Base-by-base conservation (phyloP, 2,329 filamentous ascomycete species). In the Sclerotinia spermophila region DNA sequence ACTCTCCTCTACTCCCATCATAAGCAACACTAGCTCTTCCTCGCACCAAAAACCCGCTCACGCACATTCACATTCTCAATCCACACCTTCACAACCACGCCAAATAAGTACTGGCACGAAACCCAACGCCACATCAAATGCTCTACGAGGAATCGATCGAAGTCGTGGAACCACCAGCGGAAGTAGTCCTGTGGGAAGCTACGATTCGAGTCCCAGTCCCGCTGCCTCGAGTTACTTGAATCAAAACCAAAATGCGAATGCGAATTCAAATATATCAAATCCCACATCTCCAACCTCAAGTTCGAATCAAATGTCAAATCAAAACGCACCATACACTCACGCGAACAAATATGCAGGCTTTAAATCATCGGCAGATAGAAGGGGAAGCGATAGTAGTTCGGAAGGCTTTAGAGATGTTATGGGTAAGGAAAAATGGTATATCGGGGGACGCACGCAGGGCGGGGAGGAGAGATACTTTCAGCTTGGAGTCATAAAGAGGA, bases 391-490 rank as follows among this genome's bases (percentile, higher is more conserved):
- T 75, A 92, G 89, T 80, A 91, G 87, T 73, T 89, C 86, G 68
- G 92, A 94, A 77, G 92, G 91, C 2, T 94, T 94, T 79, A 84
- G 90, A 67, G 91, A 94, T 72, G 89, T 89, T 48, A 80, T 89
- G 64, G 90, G 90, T 2, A 86, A 87, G 1, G 92, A 94, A 74
- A 93, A 92, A 81, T 93, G 91, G 90, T 94, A 94, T 77, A 92
- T 94, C 69, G 92, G 92, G 33, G 92, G 92, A 10, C 83, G 90
- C 77, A 94, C 91, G 40, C 90, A 91, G 1, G 85, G 82, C 1
- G 92, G 92, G n/a, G 92, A 94, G 77, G 92, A 94, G 79, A 87
- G 87, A 77, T 94, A 93, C 82, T 94, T 94, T 80, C 93, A 93
- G 82, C 82, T 94, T 59, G 91, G 91, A 58, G 91, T 94, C 74